These are phyloP conservation scores for Hanseniaspora vineae DNA, from an alignment of 805 yeast species.

Conservation along the genomic window DNA sequence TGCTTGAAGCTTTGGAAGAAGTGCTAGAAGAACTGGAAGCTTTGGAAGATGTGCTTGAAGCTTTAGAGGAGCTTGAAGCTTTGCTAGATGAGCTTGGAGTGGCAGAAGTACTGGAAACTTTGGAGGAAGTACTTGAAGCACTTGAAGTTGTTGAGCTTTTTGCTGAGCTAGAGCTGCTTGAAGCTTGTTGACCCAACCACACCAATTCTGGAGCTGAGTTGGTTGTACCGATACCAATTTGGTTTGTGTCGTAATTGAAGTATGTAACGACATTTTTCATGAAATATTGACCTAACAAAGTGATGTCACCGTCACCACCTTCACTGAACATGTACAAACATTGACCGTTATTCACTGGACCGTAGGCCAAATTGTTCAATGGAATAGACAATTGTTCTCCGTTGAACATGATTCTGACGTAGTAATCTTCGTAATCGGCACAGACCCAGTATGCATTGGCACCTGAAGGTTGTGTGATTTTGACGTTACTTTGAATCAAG, in stretches of 20 bases:
- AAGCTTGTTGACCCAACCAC: conserved; percentile 7
- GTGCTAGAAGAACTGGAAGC: background rate
- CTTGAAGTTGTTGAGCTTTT: conserved; percentile 50
- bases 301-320: background rate
- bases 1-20: too few species aligned
- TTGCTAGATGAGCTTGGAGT: background rate
- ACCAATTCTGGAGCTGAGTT: background rate
- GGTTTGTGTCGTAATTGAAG: conserved; percentile 3
- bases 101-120: conserved; percentile 1
- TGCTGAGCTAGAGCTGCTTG: conserved; percentile 36
- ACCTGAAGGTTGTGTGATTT: background rate
- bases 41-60: conserved; percentile 1
- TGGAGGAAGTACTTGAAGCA: conserved; percentile 28
- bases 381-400: conserved; percentile 1
- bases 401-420: conserved; percentile 1
- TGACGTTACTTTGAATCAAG: background rate
- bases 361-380: conserved; percentile 4
- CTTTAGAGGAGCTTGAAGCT: too few species aligned
- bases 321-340: conserved; percentile 4
- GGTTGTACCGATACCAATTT: conserved; percentile 3
- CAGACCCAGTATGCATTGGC: conserved; percentile 3
- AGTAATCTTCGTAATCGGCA: conserved; percentile 2
- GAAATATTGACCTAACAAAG: conserved; percentile 4
- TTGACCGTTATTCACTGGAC: background rate
- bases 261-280: conserved; percentile 5